phyloP scores from a whole-genome alignment of 78 protist genomes.

The Isochrysis galbana region DNA sequence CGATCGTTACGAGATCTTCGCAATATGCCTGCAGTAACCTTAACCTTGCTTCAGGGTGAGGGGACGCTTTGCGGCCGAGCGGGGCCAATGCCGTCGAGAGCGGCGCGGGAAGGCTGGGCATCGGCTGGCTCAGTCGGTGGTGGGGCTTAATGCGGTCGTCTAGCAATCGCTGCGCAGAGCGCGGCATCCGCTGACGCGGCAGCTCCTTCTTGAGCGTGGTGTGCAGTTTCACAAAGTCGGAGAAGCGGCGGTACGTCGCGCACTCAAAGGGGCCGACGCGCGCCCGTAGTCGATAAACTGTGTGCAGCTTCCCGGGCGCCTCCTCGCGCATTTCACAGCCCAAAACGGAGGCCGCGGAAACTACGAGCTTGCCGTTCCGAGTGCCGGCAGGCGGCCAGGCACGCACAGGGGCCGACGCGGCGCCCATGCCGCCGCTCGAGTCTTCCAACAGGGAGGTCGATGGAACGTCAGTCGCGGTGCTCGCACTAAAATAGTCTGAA shows the following conservation, averaged over 20 bases:
- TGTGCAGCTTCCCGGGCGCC: background rate
- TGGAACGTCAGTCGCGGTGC: too few species aligned
- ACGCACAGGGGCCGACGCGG: background rate
- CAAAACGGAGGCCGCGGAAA: background rate
- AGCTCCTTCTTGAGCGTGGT: background rate
- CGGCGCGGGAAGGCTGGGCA: background rate
- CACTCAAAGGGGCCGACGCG: constrained; percentile 2
- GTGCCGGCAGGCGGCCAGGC: background rate
- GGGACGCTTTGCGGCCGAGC: background rate
- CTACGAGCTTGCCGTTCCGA: background rate
- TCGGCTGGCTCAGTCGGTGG: too few species aligned
- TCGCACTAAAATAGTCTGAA: too few species aligned
- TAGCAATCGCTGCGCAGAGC: background rate
- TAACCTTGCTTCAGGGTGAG: background rate
- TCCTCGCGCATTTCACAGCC: background rate
- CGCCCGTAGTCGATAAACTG: background rate
- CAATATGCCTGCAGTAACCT: background rate
- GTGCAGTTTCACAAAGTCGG: background rate
- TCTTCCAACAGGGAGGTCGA: too few species aligned
- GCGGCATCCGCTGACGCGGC: background rate
- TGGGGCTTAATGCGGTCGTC: too few species aligned
- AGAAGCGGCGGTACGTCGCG: constrained; percentile 13
- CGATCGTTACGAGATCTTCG: background rate
- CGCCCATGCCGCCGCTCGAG: background rate
- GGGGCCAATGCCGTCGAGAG: background rate